Evolutionary conservation across 306 rosid species (phyloP).

Genomic region (Ochetophila trinervis): DNA sequence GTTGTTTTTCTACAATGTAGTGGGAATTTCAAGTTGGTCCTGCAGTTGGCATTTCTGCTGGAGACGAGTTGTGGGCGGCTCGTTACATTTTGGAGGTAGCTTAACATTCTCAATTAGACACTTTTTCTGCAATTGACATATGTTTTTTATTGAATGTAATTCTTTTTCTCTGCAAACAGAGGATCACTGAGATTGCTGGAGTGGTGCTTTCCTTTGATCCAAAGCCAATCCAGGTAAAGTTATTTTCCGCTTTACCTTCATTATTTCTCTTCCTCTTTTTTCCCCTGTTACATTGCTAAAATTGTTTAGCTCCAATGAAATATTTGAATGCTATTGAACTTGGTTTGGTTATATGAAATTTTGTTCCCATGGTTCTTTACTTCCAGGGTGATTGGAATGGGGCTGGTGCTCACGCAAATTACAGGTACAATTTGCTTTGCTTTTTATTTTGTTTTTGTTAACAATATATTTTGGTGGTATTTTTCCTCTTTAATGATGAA

Average conservation of each 20-base stretch:
- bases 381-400: constrained; percentile 94
- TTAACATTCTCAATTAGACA: constrained; percentile 3
- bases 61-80: constrained; percentile 82
- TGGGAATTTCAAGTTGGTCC: constrained; percentile 99
- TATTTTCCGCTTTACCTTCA: background rate
- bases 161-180: constrained; percentile 39
- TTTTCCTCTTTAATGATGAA: constrained; percentile 4
- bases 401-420: constrained; percentile 97
- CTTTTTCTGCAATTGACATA: background rate
- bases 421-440: constrained; percentile 46
- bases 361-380: background rate
- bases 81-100: constrained; percentile 85
- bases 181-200: constrained; percentile 87
- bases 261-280: background rate
- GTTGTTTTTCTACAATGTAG: constrained; percentile 25
- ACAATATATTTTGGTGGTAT: constrained; percentile 1
- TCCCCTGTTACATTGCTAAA: background rate
- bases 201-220: constrained; percentile 84
- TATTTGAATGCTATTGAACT: background rate
- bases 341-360: background rate
- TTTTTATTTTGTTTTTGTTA: background rate
- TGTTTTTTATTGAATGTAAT: background rate
- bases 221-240: constrained; percentile 76
- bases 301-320: background rate
- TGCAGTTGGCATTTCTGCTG: constrained; percentile 73